Conservation (phyloP, 208 protist genomes). For the Acanthamoeba triangularis region DNA sequence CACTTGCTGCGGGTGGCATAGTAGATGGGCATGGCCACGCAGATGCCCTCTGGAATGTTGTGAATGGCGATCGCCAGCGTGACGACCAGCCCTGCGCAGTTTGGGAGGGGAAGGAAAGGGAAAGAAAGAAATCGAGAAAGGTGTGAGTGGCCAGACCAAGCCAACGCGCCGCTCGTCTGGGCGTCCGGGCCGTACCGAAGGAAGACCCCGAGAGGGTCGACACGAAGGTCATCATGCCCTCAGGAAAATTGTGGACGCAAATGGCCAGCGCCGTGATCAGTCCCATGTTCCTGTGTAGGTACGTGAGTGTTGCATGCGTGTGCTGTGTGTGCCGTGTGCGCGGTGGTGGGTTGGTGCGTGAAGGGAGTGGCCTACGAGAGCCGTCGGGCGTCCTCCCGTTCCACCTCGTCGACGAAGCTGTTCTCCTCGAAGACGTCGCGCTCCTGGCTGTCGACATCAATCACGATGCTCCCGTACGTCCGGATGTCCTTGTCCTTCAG, state of each 20-base stretch:
- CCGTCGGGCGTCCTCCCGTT: neutral
- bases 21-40: slow-evolving; percentile 83
- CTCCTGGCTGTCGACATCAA: neutral
- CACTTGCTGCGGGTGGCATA: slow-evolving; percentile 78
- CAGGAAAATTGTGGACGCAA: slow-evolving; percentile 86
- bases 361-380: neutral
- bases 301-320: too few species aligned
- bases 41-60: slow-evolving; percentile 87
- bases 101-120: too few species aligned
- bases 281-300: slow-evolving; percentile 76
- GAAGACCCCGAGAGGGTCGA: slow-evolving; percentile 66
- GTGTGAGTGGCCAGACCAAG: neutral
- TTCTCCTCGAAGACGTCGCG: neutral
- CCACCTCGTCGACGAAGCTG: slow-evolving; percentile 3
- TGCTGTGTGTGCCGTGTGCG: too few species aligned
- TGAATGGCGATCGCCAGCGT: slow-evolving; percentile 83
- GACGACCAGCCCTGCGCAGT: slow-evolving; percentile 73
- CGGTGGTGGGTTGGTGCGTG: neutral
- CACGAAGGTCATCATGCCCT: slow-evolving; percentile 86
- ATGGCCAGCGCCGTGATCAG: slow-evolving; percentile 85
- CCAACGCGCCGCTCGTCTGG: neutral
- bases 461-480: slow-evolving; percentile 9
- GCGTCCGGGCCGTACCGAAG: neutral
- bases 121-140: neutral
- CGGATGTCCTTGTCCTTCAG: slow-evolving; percentile 6